Percentiles rank a stretch among this genome's conserved stretches.
phyloP scores from a whole-genome alignment of 2,329 filamentous ascomycete species.

The Colletotrichum godetiae region DNA sequence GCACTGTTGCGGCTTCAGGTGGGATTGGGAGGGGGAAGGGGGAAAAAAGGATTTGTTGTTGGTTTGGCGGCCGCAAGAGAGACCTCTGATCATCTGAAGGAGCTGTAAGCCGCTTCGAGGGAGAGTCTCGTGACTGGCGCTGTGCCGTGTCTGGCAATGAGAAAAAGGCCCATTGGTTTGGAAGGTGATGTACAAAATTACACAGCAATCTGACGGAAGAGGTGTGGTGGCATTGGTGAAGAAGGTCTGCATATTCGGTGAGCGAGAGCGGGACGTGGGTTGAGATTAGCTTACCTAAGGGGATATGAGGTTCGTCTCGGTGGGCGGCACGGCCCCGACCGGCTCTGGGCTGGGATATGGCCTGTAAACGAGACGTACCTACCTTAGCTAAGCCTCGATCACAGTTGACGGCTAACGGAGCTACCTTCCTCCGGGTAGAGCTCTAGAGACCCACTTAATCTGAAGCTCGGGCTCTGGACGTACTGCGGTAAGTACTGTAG shows the following conservation, averaged over 20 bases:
- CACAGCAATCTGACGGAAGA: background rate
- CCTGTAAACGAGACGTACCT: background rate
- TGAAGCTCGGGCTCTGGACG: background rate
- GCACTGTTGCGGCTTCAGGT: background rate
- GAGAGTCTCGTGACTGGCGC: background rate
- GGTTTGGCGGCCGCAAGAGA: background rate
- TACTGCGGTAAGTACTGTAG: background rate
- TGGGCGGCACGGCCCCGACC: slow-evolving; percentile 30
- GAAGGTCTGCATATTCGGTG: slow-evolving; percentile 6
- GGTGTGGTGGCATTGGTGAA: slow-evolving; percentile 13
- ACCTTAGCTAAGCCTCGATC: background rate
- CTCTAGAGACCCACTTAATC: background rate
- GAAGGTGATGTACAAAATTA: background rate
- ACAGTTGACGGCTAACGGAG: background rate
- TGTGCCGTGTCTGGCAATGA: no score
- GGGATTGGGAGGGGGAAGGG: background rate
- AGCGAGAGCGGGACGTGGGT: background rate
- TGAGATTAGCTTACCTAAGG: slow-evolving; percentile 21
- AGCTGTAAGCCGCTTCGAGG: background rate
- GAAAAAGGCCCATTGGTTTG: background rate
- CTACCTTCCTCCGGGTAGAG: background rate
- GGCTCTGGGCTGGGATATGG: slow-evolving; percentile 4
- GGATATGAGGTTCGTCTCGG: slow-evolving; percentile 1
- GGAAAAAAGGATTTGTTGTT: background rate
- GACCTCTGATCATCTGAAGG: background rate